phyloP scores from a whole-genome alignment of 208 protist species.

The Porcisia hertigi region DNA sequence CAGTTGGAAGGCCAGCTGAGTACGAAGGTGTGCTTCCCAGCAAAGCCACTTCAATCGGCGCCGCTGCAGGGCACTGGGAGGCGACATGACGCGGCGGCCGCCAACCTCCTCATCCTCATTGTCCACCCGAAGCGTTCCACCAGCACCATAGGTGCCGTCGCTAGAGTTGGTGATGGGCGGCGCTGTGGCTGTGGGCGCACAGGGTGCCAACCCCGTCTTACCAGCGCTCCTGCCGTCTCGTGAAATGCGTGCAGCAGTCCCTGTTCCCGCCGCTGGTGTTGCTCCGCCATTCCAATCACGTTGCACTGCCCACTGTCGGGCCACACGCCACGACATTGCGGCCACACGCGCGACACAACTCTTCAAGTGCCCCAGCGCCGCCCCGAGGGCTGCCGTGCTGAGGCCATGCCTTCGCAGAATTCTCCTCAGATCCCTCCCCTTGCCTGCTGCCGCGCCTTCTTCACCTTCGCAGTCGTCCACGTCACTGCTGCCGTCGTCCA shows the following conservation, averaged over 20 bases:
- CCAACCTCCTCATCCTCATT: conserved; percentile 6
- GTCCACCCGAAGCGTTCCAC: background rate
- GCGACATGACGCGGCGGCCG: background rate
- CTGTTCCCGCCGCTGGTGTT: background rate
- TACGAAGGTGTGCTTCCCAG: background rate
- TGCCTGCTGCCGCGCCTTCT: background rate
- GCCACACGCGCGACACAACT: background rate
- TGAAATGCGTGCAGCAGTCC: background rate
- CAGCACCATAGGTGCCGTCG: background rate
- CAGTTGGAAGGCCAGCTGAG: conserved; percentile 7
- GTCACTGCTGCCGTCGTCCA: background rate
- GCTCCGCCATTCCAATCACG: background rate
- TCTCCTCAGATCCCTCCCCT: background rate
- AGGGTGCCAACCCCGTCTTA: background rate
- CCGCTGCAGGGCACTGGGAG: background rate
- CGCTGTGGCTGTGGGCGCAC: background rate
- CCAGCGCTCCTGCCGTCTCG: background rate
- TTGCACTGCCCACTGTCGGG: background rate
- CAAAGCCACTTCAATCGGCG: conserved; percentile 19
- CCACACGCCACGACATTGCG: conserved; percentile 4
- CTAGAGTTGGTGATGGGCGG: background rate
- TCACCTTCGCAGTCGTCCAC: background rate
- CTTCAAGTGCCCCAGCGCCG: background rate
- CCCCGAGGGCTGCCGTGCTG: background rate
- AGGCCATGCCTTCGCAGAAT: background rate